Percentiles rank a stretch among this genome's conserved stretches.
These are phyloP conservation scores for Claviceps sorghi DNA, from an alignment of 2,329 filamentous ascomycete genomes.

Conservation along the genomic window DNA sequence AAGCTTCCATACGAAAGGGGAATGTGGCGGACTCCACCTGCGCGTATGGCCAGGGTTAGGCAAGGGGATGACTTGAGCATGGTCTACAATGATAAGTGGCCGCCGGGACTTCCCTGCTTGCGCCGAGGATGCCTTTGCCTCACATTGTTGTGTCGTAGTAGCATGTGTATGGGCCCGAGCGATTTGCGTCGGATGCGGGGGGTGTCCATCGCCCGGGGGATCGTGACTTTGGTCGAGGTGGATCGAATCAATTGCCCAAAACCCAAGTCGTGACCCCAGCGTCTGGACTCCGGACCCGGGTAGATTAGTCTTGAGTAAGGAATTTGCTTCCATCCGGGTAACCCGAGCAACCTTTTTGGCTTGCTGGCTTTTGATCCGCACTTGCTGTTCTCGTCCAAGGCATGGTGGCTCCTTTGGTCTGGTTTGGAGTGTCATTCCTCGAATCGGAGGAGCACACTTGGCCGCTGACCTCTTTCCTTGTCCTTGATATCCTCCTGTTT, in stretches of 20 bases:
- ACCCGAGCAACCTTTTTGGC: neutral
- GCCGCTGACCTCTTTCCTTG: no score
- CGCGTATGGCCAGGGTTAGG: neutral
- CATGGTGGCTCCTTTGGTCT: neutral
- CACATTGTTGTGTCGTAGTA: neutral
- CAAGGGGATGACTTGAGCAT: neutral
- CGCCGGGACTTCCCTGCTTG: neutral
- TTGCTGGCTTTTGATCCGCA: neutral
- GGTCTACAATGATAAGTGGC: neutral
- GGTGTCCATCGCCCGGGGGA: neutral
- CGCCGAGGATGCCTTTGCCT: neutral
- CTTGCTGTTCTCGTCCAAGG: conserved; percentile 2
- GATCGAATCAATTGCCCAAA: neutral
- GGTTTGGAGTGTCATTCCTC: neutral
- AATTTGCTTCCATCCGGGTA: neutral
- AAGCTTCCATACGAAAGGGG: neutral
- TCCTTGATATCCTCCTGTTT: neutral
- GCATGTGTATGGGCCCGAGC: neutral
- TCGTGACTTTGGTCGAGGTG: neutral
- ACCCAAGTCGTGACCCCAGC: no score
- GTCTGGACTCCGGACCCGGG: neutral
- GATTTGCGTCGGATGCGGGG: neutral
- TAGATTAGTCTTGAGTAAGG: neutral
- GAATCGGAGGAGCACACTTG: neutral
- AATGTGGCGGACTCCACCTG: neutral